phyloP scores from a whole-genome alignment of 2,329 filamentous ascomycete species.

The Fusarium metavorans region DNA sequence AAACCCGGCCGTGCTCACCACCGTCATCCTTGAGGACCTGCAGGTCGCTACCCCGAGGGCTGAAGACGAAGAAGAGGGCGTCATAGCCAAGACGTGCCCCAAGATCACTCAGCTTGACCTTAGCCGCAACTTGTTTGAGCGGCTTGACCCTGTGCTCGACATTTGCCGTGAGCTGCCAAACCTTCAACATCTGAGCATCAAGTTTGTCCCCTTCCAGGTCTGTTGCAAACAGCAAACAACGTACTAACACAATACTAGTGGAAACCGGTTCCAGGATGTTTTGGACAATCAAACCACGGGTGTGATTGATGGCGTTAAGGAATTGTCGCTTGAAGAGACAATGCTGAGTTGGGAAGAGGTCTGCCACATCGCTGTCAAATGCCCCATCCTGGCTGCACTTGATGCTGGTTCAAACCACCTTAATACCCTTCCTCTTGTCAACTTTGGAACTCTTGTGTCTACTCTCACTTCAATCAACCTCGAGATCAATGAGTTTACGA shows the following conservation, averaged over 20 bases:
- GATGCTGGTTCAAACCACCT: constrained; percentile 71
- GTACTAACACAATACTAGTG: constrained; percentile 61
- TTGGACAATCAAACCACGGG: constrained; percentile 50
- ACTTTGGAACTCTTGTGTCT: constrained; percentile 56
- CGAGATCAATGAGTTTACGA: constrained; percentile 77
- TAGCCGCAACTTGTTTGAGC: constrained; percentile 83
- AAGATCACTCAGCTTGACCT: constrained; percentile 84
- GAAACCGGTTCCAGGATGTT: constrained; percentile 74
- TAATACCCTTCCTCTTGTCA: constrained; percentile 58
- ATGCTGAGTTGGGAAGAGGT: constrained; percentile 76
- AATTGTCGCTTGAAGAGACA: constrained; percentile 76
- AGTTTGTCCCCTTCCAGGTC: constrained; percentile 64
- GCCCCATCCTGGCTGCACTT: constrained; percentile 63
- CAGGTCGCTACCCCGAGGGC: constrained; percentile 62
- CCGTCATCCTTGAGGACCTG: constrained; percentile 85
- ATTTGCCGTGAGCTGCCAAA: constrained; percentile 79
- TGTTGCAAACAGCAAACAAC: background rate
- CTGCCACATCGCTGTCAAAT: constrained; percentile 64
- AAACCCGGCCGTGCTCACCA: constrained; percentile 79
- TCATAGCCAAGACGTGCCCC: constrained; percentile 67
- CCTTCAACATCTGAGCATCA: constrained; percentile 75
- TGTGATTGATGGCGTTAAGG: constrained; percentile 64
- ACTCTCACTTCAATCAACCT: constrained; percentile 74
- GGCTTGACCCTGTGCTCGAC: constrained; percentile 72
- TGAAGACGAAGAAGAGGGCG: constrained; percentile 46